Conservation (phyloP, 305 asterid genomes). For the Rubia tinctorum region DNA sequence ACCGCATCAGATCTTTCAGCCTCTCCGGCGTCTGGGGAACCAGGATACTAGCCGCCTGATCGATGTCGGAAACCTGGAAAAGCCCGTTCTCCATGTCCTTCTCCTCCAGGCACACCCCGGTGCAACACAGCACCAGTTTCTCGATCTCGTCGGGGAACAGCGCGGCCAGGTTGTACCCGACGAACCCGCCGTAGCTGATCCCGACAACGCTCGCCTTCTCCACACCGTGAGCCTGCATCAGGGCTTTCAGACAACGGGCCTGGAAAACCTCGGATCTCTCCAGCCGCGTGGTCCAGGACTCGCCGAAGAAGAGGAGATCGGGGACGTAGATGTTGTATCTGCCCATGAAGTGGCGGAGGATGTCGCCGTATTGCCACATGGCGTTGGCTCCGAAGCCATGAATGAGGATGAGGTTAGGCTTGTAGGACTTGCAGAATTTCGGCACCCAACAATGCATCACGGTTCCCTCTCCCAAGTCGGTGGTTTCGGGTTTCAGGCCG, state of each 20-base stretch:
- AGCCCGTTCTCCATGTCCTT: constrained; percentile 65
- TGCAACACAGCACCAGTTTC: constrained; percentile 75
- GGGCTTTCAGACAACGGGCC: constrained; percentile 69
- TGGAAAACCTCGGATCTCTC: constrained; percentile 79
- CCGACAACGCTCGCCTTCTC: constrained; percentile 62
- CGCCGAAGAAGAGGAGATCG: constrained; percentile 8
- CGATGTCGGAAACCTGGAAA: constrained; percentile 71
- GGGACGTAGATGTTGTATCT: constrained; percentile 49
- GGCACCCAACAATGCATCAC: constrained; percentile 88
- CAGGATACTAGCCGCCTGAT: constrained; percentile 71
- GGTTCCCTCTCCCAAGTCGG: constrained; percentile 69
- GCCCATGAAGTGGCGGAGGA: constrained; percentile 69
- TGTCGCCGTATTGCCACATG: constrained; percentile 95
- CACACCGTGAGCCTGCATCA: constrained; percentile 63
- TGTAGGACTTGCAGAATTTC: constrained; percentile 33
- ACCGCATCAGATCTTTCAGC: constrained; percentile 57
- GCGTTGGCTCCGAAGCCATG: constrained; percentile 98
- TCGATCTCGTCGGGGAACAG: constrained; percentile 65
- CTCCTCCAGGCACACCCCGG: constrained; percentile 89
- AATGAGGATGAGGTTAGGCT: constrained; percentile 65
- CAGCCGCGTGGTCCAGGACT: constrained; percentile 45
- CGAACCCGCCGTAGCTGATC: constrained; percentile 88
- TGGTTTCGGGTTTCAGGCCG: constrained; percentile 60
- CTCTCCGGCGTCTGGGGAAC: constrained; percentile 90
- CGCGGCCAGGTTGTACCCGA: constrained; percentile 74